Percentiles rank a stretch among this genome's conserved stretches.
Evolutionary conservation across 768 basidiomycete genomes (phyloP).

Genomic region (Royoungia palumana): DNA sequence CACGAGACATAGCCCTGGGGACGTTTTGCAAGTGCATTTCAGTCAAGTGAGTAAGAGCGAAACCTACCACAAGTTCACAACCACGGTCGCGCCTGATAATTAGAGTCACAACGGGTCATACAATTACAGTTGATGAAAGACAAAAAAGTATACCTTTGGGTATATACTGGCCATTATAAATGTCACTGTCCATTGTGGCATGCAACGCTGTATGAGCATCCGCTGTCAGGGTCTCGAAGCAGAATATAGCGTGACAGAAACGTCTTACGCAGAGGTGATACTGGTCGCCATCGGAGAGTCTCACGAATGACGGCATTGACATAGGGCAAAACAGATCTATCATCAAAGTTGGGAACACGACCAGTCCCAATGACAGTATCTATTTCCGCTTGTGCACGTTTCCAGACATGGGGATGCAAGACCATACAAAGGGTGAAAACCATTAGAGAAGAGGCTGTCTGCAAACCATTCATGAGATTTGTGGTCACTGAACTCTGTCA

Average conservation of each 20-base stretch:
- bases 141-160: slow-evolving; percentile 29
- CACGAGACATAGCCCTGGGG: not conserved
- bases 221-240: too few species aligned
- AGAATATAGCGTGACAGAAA: too few species aligned
- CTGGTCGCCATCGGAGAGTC: not conserved
- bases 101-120: too few species aligned
- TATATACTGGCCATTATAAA: slow-evolving; percentile 30
- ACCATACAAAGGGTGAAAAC: slow-evolving; percentile 10
- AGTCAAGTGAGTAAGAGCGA: not conserved
- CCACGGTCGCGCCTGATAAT: slow-evolving; percentile 7
- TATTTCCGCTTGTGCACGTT: slow-evolving; percentile 5
- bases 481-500: not conserved
- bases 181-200: slow-evolving; percentile 25
- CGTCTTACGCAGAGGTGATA: not conserved
- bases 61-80: slow-evolving; percentile 13
- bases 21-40: too few species aligned
- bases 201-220: not conserved
- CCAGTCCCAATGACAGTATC: not conserved
- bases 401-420: slow-evolving; percentile 1
- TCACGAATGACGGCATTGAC: slow-evolving; percentile 9
- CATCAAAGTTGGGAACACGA: slow-evolving; percentile 2
- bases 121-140: too few species aligned
- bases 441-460: not conserved
- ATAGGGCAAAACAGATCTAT: slow-evolving; percentile 5
- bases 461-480: not conserved